phyloP scores from a whole-genome alignment of 192 early-diverging fungal genomes.

The Phlyctochytrium arcticum region DNA sequence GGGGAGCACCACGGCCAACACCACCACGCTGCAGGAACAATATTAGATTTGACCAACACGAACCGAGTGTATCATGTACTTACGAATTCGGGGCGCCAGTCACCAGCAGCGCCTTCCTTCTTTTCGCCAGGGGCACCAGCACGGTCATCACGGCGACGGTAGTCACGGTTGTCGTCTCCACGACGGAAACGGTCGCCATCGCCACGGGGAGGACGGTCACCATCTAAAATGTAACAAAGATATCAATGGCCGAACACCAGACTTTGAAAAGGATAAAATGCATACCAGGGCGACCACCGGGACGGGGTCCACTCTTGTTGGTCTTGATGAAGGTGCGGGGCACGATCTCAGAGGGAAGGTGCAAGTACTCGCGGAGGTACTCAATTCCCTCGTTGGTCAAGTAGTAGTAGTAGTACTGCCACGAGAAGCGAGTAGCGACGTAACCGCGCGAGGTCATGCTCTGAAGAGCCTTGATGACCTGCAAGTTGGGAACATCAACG shows the following conservation, averaged over 20 bases:
- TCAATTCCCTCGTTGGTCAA: conserved; percentile 97
- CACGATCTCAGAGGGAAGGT: conserved; percentile 95
- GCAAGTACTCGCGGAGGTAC: conserved; percentile 93
- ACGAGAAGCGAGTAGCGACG: conserved; percentile 97
- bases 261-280: background rate
- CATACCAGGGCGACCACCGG: conserved; percentile 63
- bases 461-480: conserved; percentile 99
- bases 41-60: background rate
- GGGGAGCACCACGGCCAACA: conserved; percentile 73
- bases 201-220: conserved; percentile 71
- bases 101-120: conserved; percentile 85
- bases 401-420: conserved; percentile 99
- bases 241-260: background rate
- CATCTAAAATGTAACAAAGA: conserved; percentile 45
- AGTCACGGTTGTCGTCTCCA: conserved; percentile 51
- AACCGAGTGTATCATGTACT: conserved; percentile 22
- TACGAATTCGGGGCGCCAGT: conserved; percentile 96
- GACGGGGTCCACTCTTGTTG: conserved; percentile 71
- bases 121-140: conserved; percentile 66
- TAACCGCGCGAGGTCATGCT: conserved; percentile 88
- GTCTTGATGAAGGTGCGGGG: conserved; percentile 97
- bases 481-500: conserved; percentile 94
- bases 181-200: conserved; percentile 31
- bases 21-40: conserved; percentile 65
- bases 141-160: conserved; percentile 78